These are phyloP conservation scores for Fusarium ramigenum DNA, from an alignment of 2,329 filamentous ascomycete species.

Conservation along the genomic window DNA sequence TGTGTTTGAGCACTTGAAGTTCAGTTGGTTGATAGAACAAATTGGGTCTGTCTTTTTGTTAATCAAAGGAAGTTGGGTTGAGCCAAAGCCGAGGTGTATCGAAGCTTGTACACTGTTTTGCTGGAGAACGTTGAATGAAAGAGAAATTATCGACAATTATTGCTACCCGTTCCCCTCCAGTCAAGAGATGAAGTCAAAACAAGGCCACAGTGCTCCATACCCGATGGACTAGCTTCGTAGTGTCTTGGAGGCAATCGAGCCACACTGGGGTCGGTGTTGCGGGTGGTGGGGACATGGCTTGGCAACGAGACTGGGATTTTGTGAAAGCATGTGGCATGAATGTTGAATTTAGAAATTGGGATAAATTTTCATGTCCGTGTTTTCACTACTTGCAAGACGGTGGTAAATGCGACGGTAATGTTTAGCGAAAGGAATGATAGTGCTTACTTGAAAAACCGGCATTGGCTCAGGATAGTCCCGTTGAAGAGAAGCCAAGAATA, in stretches of 20 bases:
- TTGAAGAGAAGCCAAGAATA: conserved; percentile 20
- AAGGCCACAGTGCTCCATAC: conserved; percentile 8
- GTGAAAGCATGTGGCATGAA: background rate
- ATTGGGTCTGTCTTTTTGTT: conserved; percentile 11
- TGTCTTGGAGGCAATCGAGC: conserved; percentile 8
- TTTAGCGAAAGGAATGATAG: background rate
- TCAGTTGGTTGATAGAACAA: conserved; percentile 6
- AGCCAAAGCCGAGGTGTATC: background rate
- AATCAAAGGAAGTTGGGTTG: background rate
- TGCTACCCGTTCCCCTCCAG: background rate
- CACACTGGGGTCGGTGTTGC: conserved; percentile 2
- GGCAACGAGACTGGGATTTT: background rate
- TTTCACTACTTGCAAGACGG: background rate
- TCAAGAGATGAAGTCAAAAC: conserved; percentile 23
- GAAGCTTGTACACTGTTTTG: background rate
- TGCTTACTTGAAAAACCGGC: background rate
- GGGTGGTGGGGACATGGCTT: conserved; percentile 13
- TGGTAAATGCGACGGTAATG: background rate
- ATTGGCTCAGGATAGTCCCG: background rate
- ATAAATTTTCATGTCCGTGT: background rate
- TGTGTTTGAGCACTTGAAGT: conserved; percentile 8
- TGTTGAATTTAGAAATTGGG: background rate
- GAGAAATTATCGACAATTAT: background rate
- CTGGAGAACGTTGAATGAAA: conserved; percentile 6
- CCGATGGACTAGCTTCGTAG: background rate